Percentiles rank a stretch among this genome's conserved stretches.
Evolutionary conservation across 129 eudicot species (phyloP).

Genomic region (Centella asiatica): DNA sequence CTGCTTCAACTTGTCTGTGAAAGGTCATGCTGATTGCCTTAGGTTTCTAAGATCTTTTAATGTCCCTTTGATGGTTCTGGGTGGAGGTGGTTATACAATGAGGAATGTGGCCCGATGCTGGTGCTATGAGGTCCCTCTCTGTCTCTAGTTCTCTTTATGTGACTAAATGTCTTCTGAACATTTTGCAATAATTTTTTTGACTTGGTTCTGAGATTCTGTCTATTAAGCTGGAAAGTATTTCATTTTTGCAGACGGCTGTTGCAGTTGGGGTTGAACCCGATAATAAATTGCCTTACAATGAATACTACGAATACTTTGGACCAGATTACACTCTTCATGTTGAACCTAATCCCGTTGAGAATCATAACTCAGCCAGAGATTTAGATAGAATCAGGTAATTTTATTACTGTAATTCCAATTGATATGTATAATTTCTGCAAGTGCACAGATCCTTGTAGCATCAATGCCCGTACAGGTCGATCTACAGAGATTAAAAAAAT

Average conservation of each 20-base stretch:
- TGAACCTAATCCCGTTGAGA: conserved; percentile 57
- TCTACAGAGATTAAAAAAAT: no score
- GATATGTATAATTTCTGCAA: background rate
- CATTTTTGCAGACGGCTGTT: conserved; percentile 73
- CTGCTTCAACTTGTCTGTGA: conserved; percentile 83
- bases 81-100: conserved; percentile 92
- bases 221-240: background rate
- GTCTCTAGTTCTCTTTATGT: conserved; percentile 2
- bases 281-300: conserved; percentile 75
- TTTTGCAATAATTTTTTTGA: background rate
- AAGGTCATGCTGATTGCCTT: conserved; percentile 95
- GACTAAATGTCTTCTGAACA: background rate
- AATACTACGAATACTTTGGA: conserved; percentile 83
- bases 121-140: conserved; percentile 79
- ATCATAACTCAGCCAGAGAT: conserved; percentile 62
- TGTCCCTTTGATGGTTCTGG: conserved; percentile 84
- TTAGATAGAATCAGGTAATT: conserved; percentile 71
- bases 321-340: conserved; percentile 89
- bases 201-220: conserved; percentile 7
- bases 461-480: no score
- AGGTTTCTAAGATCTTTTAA: conserved; percentile 74
- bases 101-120: conserved; percentile 93
- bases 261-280: conserved; percentile 98
- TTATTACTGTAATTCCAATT: background rate
- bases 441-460: no score